Conservation (phyloP, 1,139 yeast genomes). For the Magnusiomyces fungicola region DNA sequence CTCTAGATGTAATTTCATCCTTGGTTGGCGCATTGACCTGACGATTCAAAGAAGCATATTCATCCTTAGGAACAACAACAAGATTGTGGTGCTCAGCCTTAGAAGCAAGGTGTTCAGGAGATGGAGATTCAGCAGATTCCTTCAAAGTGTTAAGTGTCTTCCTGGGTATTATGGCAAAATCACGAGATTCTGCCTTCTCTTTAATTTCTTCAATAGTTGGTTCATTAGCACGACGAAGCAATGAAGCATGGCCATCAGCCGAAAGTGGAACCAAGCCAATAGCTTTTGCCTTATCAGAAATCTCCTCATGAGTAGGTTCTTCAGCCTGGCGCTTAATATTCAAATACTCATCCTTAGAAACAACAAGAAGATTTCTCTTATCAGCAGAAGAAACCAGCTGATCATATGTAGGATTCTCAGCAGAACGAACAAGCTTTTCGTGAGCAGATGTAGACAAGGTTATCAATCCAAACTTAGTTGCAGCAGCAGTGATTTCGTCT, state of each 20-base stretch:
- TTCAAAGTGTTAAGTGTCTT: slow-evolving; percentile 27
- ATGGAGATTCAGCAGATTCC: slow-evolving; percentile 14
- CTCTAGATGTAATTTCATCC: slow-evolving; percentile 34
- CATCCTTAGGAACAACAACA: slow-evolving; percentile 37
- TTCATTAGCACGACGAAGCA: slow-evolving; percentile 8
- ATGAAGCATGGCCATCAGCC: slow-evolving; percentile 18
- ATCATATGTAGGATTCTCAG: slow-evolving; percentile 20
- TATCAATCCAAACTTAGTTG: slow-evolving; percentile 26
- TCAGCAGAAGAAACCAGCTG: slow-evolving; percentile 11
- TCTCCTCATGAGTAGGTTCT: slow-evolving; percentile 13
- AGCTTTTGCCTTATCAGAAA: slow-evolving; percentile 34
- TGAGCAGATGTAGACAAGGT: slow-evolving; percentile 24
- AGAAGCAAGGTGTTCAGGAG: slow-evolving; percentile 10
- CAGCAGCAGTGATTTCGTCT: slow-evolving; percentile 34
- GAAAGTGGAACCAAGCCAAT: slow-evolving; percentile 25
- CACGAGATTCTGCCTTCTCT: slow-evolving; percentile 27
- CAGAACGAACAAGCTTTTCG: slow-evolving; percentile 33
- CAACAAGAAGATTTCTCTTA: slow-evolving; percentile 19
- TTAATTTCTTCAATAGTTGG: slow-evolving; percentile 24
- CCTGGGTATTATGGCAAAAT: slow-evolving; percentile 26
- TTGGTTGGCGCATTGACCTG: slow-evolving; percentile 33
- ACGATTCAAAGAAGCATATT: not conserved
- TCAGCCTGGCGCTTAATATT: slow-evolving; percentile 9
- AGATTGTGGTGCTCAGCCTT: slow-evolving; percentile 29
- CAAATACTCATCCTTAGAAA: slow-evolving; percentile 15